Base-by-base conservation (phyloP, 164 flowering plant genomes). In the Kingdonia uniflora region DNA sequence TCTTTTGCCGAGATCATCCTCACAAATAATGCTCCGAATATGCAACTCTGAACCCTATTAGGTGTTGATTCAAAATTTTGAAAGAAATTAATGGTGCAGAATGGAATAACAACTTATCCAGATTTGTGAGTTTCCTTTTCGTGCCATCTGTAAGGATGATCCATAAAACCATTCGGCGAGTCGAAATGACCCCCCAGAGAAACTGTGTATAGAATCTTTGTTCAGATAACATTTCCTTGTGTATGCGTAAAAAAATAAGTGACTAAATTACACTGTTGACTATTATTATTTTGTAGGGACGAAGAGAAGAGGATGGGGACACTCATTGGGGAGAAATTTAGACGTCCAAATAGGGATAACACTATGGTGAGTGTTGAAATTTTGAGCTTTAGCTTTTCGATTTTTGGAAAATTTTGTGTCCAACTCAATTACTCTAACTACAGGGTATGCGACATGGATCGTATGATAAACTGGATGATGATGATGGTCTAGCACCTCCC, bases 381-480 rank as follows among this genome's bases (percentile, higher is more conserved):
- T 47, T 44, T 44, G 19, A 44, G 2, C 11, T n/a, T 19, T 2
- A 19, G 11, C 15, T 19, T 16, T 14, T 22, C 19, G 29, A 4
- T 22, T 29, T 29, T 29, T 8, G 11, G 44, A 33, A 15, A 26
- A 21, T 29, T 58, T n/a, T 52, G 19, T 39, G 17, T 55, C 46
- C 19, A 35, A 50, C 50, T 40, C 38, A 49, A 20, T 33, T 37
- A 1, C 47, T 41, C 6, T 66, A n/a, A 66, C 63, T 68, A 17
- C 74, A 88, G 96, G 97, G 97, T n/a, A 89, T 89, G 97, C 64
- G 97, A 14, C 96, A 83, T 74, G 99, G 99, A 1, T 94, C 97
- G 15, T 94, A 89, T 68, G 99, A 94, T 63, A 94, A 94, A 61
- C 70, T 94, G n/a, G n/a, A n/a, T 72, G 97, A 94, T 63, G 99